Base-by-base conservation (phyloP, 345 rosid genomes). In the Brassica incana region DNA sequence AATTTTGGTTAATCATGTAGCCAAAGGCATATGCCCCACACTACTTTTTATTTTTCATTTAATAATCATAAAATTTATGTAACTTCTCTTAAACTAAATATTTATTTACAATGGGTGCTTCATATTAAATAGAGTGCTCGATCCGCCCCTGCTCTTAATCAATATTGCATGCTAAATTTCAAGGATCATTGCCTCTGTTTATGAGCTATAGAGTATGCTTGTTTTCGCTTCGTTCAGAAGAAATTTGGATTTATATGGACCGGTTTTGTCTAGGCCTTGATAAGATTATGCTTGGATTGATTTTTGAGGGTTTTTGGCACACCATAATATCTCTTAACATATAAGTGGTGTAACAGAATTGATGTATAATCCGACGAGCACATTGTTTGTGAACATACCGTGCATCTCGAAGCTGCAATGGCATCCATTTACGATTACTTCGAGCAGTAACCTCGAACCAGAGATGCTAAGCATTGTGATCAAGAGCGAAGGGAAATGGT, bases 341-440 rank as follows among this genome's bases (percentile, higher is more conserved):
- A 23, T 8, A 25, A 64, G 48, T 71, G 4, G 67, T 60, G 50
- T 77, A 9, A 67, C 18, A 94, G 98, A 87, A 72, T 83, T 92
- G 83, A 78, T 54, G 25, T 92, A 95, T 77, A 88, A 61, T 40
- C 87, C 97, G 0, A 87, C 94, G 0, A 95, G 97, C 84, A 83
- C 79, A 64, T 4, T 91, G 86, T 91, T 90, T 75, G 25, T 95
- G 25, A 92, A 89, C 70, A 87, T 95, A 33, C 97, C 97, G 3
- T 73, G 85, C 81, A 84, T 95, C 60, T 92, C 97, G 5, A 91
- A 83, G 86, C 72, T 88, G 66, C 95, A 95, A 69, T 95, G 99
- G 99, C 99, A 95, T 83, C 99, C 99, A 1, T 95, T 89, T 77
- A 90, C 97, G 6, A 71, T 95, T 35, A 83, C 84, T 67, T 95